These are phyloP conservation scores for Ampelocalamus luodianensis DNA, from an alignment of 176 grass and related monocot genomes.

Conservation along the genomic window DNA sequence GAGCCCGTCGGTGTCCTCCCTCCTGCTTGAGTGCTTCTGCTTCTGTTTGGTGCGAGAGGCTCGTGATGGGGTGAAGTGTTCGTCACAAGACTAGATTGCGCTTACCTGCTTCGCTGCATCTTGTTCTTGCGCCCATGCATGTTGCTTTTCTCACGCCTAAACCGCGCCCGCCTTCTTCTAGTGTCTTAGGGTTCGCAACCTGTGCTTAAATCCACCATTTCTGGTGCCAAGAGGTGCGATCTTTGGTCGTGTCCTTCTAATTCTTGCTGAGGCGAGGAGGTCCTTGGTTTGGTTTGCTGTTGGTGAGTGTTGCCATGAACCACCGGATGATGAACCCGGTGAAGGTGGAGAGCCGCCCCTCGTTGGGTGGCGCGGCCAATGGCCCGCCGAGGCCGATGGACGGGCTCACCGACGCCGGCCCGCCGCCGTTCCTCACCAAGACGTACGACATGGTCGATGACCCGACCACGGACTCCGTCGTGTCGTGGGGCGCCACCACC, in stretches of 20 bases:
- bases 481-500: conserved; percentile 68
- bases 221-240: background rate
- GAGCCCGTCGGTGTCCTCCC: background rate
- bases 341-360: conserved; percentile 57
- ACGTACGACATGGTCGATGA: conserved; percentile 93
- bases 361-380: conserved; percentile 16
- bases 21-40: conserved; percentile 1
- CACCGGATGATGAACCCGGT: conserved; percentile 53
- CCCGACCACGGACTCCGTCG: conserved; percentile 57
- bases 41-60: background rate
- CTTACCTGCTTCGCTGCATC: conserved; percentile 18
- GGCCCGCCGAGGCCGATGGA: conserved; percentile 67
- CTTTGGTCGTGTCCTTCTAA: conserved; percentile 13
- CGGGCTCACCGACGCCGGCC: conserved; percentile 64
- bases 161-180: background rate
- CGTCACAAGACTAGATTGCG: background rate
- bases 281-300: background rate
- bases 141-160: conserved; percentile 32
- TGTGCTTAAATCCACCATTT: background rate
- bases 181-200: background rate
- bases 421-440: conserved; percentile 82
- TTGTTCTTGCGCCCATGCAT: conserved; percentile 13
- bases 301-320: conserved; percentile 36
- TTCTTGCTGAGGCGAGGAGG: conserved; percentile 16
- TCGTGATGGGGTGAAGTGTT: conserved; percentile 46